phyloP scores from a whole-genome alignment of 768 basidiomycete species.

The Mycena kentingensis region DNA sequence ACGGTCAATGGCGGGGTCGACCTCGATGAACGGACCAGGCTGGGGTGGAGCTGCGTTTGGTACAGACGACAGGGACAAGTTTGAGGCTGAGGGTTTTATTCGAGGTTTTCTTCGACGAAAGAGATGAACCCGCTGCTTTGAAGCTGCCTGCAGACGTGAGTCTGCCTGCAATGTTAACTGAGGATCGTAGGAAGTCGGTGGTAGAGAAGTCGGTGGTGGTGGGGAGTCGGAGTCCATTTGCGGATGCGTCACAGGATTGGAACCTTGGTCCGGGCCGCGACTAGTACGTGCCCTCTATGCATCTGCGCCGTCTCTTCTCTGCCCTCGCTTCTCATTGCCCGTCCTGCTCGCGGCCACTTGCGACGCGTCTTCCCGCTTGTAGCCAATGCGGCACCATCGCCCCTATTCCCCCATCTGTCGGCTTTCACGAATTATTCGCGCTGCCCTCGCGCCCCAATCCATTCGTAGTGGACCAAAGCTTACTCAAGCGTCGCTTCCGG shows the following conservation, averaged over 20 bases:
- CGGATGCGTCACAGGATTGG: too few species aligned
- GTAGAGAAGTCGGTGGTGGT: background rate
- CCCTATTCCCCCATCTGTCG: slow-evolving; percentile 51
- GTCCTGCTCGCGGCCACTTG: slow-evolving; percentile 59
- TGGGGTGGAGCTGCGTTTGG: slow-evolving; percentile 9
- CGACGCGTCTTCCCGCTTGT: slow-evolving; percentile 75
- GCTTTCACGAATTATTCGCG: slow-evolving; percentile 71
- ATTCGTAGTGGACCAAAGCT: slow-evolving; percentile 63
- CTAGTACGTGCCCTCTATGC: too few species aligned
- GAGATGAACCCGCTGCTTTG: slow-evolving; percentile 7
- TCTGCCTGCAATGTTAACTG: background rate
- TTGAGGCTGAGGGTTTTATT: background rate
- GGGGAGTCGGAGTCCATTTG: too few species aligned
- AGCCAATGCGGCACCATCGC: slow-evolving; percentile 69
- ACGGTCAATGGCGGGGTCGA: slow-evolving; percentile 3
- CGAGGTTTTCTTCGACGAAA: background rate
- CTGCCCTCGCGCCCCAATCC: slow-evolving; percentile 65
- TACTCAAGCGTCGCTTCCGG: slow-evolving; percentile 67
- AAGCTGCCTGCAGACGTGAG: background rate
- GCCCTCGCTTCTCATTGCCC: slow-evolving; percentile 46
- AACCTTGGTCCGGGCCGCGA: too few species aligned
- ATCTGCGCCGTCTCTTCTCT: slow-evolving; percentile 6
- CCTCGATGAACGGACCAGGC: slow-evolving; percentile 16
- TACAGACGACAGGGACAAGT: slow-evolving; percentile 15
- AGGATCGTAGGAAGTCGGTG: background rate